Percentiles rank a stretch among this genome's conserved stretches.
Conservation (phyloP, 164 flowering plant genomes). For the Umbilicus rupestris region DNA sequence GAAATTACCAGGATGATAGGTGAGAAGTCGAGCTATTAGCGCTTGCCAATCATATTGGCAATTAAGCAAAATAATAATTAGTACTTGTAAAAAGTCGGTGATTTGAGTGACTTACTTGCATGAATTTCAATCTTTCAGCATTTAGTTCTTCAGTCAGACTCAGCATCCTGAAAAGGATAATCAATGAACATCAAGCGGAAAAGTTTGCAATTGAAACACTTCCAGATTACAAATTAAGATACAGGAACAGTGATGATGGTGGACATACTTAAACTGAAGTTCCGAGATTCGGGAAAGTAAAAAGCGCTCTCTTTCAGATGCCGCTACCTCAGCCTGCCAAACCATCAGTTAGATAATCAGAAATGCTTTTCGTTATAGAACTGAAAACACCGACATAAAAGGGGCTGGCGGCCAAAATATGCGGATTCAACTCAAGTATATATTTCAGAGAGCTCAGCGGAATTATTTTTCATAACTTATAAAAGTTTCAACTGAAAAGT, state of each 20-base stretch:
- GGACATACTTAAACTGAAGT: constrained; percentile 57
- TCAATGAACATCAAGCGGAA: background rate
- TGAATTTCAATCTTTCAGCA: constrained; percentile 50
- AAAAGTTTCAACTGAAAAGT: no score
- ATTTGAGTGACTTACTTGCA: constrained; percentile 40
- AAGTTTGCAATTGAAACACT: background rate
- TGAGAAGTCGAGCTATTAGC: background rate
- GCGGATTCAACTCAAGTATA: no score
- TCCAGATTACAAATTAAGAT: background rate
- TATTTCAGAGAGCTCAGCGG: no score
- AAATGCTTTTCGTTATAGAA: background rate
- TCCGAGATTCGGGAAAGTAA: constrained; percentile 52
- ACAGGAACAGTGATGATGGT: background rate
- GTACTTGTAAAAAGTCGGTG: background rate
- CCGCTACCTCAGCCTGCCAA: constrained; percentile 50
- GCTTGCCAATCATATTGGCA: no score
- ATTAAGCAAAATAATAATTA: no score
- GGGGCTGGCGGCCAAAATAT: no score
- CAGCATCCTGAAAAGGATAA: constrained; percentile 43
- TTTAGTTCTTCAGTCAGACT: constrained; percentile 65
- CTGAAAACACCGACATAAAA: no score
- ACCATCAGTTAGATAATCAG: background rate
- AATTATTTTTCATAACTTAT: no score
- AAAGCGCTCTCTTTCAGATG: constrained; percentile 66
- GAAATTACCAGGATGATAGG: background rate